Percentiles rank a stretch among this genome's conserved stretches.
phyloP scores from a whole-genome alignment of 352 stramenopile species.

The Pythium guiyangense region DNA sequence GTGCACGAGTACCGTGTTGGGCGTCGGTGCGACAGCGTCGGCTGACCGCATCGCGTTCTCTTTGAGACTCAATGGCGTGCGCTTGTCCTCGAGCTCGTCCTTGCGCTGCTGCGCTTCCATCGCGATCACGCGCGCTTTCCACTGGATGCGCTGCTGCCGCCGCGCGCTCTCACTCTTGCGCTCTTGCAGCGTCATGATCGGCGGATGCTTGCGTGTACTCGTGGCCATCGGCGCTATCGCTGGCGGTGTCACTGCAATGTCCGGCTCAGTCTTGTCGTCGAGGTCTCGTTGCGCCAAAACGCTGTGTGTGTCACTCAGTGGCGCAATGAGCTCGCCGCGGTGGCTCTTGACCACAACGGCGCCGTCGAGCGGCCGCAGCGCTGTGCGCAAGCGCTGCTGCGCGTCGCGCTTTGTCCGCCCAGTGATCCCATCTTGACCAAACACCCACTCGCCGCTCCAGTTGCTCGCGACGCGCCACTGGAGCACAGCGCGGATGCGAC shows the following conservation, averaged over 20 bases:
- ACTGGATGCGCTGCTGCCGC: slow-evolving; percentile 27
- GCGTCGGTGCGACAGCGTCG: background rate
- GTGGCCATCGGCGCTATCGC: background rate
- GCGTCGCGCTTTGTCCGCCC: slow-evolving; percentile 29
- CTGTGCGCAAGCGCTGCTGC: slow-evolving; percentile 34
- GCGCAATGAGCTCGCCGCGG: slow-evolving; percentile 40
- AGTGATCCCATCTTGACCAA: slow-evolving; percentile 30
- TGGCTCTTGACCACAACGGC: slow-evolving; percentile 44
- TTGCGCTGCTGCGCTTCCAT: slow-evolving; percentile 47
- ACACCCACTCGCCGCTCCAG: slow-evolving; percentile 66
- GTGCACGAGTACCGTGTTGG: slow-evolving; percentile 24
- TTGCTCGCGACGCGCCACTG: slow-evolving; percentile 47
- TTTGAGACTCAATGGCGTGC: background rate
- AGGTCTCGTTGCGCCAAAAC: background rate
- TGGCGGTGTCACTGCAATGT: background rate
- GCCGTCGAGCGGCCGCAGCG: slow-evolving; percentile 17
- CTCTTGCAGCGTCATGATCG: slow-evolving; percentile 4
- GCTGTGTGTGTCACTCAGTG: slow-evolving; percentile 9
- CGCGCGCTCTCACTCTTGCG: slow-evolving; percentile 16
- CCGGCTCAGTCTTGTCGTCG: background rate
- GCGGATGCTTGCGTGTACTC: slow-evolving; percentile 3
- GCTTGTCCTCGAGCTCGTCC: background rate
- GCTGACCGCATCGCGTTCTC: background rate
- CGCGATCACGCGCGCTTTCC: slow-evolving; percentile 47
- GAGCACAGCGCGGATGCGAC: slow-evolving; percentile 15